These are phyloP conservation scores for Vaccinium vitisidaea DNA, from an alignment of 148 eudicot genomes.

Conservation along the genomic window DNA sequence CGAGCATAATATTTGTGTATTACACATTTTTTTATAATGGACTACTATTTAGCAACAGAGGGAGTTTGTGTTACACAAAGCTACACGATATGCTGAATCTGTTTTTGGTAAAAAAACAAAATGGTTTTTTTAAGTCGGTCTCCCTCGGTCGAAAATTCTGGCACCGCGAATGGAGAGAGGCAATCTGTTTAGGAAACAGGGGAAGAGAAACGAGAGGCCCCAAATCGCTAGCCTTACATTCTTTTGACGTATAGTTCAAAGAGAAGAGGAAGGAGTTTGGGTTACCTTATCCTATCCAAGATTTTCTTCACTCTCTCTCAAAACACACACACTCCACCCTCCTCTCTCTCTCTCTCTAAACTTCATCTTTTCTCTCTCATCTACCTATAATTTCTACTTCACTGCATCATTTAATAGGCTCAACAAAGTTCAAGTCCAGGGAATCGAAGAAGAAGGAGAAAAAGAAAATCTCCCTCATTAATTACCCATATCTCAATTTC, in stretches of 20 bases:
- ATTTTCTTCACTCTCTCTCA: slow-evolving; percentile 8
- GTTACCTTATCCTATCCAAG: slow-evolving; percentile 41
- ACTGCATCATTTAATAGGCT: slow-evolving; percentile 22
- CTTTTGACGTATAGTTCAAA: slow-evolving; percentile 12
- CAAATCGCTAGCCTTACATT: slow-evolving; percentile 22
- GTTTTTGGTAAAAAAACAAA: too few relatives aligned
- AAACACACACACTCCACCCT: neutral
- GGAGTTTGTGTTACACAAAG: too few relatives aligned
- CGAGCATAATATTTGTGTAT: too few relatives aligned
- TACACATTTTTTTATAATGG: too few relatives aligned
- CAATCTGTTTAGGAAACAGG: slow-evolving; percentile 2
- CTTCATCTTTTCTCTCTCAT: neutral
- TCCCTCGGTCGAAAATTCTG: too few relatives aligned
- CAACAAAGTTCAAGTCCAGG: neutral
- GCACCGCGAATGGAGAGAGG: neutral
- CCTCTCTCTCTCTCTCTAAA: slow-evolving; percentile 9
- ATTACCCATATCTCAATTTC: neutral
- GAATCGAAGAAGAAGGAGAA: neutral
- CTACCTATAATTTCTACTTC: neutral
- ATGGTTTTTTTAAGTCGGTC: too few relatives aligned
- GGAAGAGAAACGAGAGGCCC: slow-evolving; percentile 41
- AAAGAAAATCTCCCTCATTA: slow-evolving; percentile 5
- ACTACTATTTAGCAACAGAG: too few relatives aligned
- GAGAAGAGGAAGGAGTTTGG: neutral
- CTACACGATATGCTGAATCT: too few relatives aligned